Base-by-base conservation (phyloP, 2,329 filamentous ascomycete species). In the Fusarium agapanthi region DNA sequence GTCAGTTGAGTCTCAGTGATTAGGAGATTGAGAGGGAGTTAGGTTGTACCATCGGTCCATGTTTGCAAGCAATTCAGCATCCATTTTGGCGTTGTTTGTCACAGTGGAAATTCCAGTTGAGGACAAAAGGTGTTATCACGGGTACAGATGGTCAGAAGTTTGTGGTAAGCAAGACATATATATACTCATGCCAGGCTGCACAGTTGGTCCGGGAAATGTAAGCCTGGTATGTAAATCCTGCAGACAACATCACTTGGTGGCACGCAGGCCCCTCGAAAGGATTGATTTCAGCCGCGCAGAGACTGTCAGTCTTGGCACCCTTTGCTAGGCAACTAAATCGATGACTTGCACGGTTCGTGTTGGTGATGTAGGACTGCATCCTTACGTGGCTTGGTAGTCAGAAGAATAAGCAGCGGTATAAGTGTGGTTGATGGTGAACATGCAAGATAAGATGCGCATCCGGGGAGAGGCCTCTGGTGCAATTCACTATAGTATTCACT, bases 31-130 rank as follows among this genome's bases (percentile, higher is more conserved):
- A 26, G 35, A 24, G 24, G 34, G 40, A 37, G 26, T 26, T 26
- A 40, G 37, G 30, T 9, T 54, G 40, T 77, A 83, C 82, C 82
- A 84, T 55, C 82, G 79, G 62, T 83, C 80, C 71, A 82, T 75
- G 45, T 79, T 79, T 54, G 78, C 78, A 30, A 80, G 60, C 37
- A 80, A 65, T 57, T 75, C 65, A 65, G 75, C 43, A 60, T 81
- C 80, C 80, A 82, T 83, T 26, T 71, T 67, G 13, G 34, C 24
- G 44, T 53, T 56, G 14, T 20, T 47, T n/a, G n/a, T 40, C 10
- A 16, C 13, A 41, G 4, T 35, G 26, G 20, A 9, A n/a, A 10
- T 11, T 53, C 32, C 12, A 9, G 28, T 50, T 5, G 35, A 44
- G 16, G 12, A 22, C 34, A 35, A n/a, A 20, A 20, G 24, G 44